Percentiles rank a stretch among this genome's conserved stretches.
phyloP scores from a whole-genome alignment of 495 filamentous ascomycete genomes.

The Evansstolkia leycettana region DNA sequence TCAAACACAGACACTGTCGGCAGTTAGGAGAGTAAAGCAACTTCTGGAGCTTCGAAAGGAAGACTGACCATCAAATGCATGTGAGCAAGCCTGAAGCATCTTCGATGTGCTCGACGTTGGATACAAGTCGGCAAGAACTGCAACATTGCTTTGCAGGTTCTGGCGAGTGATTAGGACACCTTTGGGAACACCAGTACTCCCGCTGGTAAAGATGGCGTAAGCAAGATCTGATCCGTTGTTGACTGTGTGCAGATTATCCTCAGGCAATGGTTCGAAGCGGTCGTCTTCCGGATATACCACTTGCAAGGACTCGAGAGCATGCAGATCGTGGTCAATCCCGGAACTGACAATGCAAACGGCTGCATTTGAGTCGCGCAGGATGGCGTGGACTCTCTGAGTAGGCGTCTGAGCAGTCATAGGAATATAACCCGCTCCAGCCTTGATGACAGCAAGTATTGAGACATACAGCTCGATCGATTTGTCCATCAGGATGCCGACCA shows the following conservation, averaged over 20 bases:
- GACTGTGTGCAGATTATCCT: slow-evolving; percentile 13
- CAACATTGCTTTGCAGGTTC: slow-evolving; percentile 57
- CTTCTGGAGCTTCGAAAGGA: no score
- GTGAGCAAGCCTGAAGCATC: slow-evolving; percentile 60
- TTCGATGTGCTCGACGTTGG: slow-evolving; percentile 32
- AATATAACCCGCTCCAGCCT: slow-evolving; percentile 62
- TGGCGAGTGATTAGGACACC: slow-evolving; percentile 56
- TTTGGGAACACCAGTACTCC: slow-evolving; percentile 55
- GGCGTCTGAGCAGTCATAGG: slow-evolving; percentile 58
- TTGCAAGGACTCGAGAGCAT: slow-evolving; percentile 7
- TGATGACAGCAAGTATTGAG: slow-evolving; percentile 57
- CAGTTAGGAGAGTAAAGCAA: slow-evolving; percentile 5
- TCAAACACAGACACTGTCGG: slow-evolving; percentile 59
- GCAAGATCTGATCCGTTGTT: slow-evolving; percentile 19
- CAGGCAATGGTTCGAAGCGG: slow-evolving; percentile 13
- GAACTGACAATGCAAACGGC: slow-evolving; percentile 31
- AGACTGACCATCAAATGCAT: slow-evolving; percentile 51
- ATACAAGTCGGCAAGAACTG: slow-evolving; percentile 46
- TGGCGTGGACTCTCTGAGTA: slow-evolving; percentile 33
- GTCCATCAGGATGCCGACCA: slow-evolving; percentile 58
- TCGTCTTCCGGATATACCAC: slow-evolving; percentile 22
- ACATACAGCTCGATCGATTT: slow-evolving; percentile 57
- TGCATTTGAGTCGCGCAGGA: slow-evolving; percentile 41
- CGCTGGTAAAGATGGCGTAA: slow-evolving; percentile 54
- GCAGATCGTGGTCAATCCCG: slow-evolving; percentile 2